Conservation (phyloP, 2,329 filamentous ascomycete genomes). For the Aspergillus vadensis region DNA sequence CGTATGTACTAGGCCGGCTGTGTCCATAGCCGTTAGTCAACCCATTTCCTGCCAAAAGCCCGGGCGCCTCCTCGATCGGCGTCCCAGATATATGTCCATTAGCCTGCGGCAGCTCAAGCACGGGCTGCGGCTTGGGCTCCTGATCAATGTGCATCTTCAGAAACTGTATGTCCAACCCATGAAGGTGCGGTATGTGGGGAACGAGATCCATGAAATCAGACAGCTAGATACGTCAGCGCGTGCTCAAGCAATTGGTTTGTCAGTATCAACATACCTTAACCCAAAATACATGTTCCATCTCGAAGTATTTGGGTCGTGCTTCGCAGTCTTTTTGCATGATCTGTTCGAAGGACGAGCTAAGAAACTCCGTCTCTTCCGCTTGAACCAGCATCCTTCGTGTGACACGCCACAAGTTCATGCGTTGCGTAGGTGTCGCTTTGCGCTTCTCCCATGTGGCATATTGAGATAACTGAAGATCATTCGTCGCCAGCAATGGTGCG, state of each 20-base stretch:
- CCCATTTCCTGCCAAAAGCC: constrained; percentile 30
- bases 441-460: constrained; percentile 52
- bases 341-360: constrained; percentile 41
- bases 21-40: constrained; percentile 40
- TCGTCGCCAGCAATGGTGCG: constrained; percentile 51
- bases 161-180: constrained; percentile 43
- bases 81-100: constrained; percentile 35
- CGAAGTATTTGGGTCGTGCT: constrained; percentile 50
- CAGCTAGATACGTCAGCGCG: constrained; percentile 33
- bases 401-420: constrained; percentile 51
- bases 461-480: constrained; percentile 52
- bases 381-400: constrained; percentile 49
- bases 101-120: constrained; percentile 24
- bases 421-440: constrained; percentile 45
- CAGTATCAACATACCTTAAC: constrained; percentile 44
- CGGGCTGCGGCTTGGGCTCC: constrained; percentile 31
- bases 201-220: constrained; percentile 54
- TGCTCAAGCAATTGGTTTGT: not conserved
- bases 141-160: constrained; percentile 45
- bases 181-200: constrained; percentile 51
- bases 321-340: constrained; percentile 46
- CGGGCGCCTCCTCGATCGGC: constrained; percentile 21
- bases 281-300: constrained; percentile 55
- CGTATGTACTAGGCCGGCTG: constrained; percentile 43
- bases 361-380: constrained; percentile 41